A percentile compares a stretch with the other conserved stretches of the same genome.
Conservation (phyloP, 805 yeast species). For the Pichia kluyveri region DNA sequence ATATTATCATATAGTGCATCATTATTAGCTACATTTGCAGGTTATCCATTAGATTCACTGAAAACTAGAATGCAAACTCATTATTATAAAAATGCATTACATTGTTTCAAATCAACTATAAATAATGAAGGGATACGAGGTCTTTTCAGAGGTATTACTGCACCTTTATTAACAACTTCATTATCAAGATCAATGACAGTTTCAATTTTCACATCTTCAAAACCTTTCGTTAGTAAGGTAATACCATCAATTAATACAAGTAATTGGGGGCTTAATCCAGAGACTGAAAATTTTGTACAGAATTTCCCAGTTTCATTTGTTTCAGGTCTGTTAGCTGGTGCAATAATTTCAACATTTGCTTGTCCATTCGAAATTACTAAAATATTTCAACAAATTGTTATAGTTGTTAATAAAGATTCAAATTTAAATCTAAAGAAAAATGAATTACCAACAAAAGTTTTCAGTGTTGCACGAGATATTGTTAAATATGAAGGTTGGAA, state of each 20-base stretch:
- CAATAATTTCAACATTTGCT: slow-evolving; percentile 51
- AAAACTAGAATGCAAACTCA: slow-evolving; percentile 84
- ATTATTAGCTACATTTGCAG: slow-evolving; percentile 54
- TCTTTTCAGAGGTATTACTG: slow-evolving; percentile 67
- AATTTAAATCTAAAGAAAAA: slow-evolving; percentile 11
- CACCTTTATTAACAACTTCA: slow-evolving; percentile 63
- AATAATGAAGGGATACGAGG: slow-evolving; percentile 57
- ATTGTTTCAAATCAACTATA: slow-evolving; percentile 50
- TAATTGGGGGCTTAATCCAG: not conserved
- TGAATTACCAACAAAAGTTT: slow-evolving; percentile 24
- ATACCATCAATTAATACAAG: not conserved
- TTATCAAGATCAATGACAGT: slow-evolving; percentile 59
- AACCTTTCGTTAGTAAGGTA: slow-evolving; percentile 30
- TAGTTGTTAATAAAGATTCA: slow-evolving; percentile 30
- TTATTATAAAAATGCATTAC: slow-evolving; percentile 44
- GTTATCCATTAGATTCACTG: slow-evolving; percentile 80
- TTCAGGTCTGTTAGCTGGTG: slow-evolving; percentile 64
- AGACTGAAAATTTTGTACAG: slow-evolving; percentile 16
- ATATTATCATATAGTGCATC: slow-evolving; percentile 59
- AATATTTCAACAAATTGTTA: slow-evolving; percentile 67
- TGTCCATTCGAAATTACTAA: slow-evolving; percentile 86
- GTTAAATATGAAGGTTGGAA: slow-evolving; percentile 46
- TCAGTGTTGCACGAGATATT: slow-evolving; percentile 43
- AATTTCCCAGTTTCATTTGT: slow-evolving; percentile 38
- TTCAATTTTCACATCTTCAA: slow-evolving; percentile 47